A percentile compares a stretch with the other conserved stretches of the same genome.
Evolutionary conservation across 345 rosid species (phyloP).

Genomic region (Mangifera indica): DNA sequence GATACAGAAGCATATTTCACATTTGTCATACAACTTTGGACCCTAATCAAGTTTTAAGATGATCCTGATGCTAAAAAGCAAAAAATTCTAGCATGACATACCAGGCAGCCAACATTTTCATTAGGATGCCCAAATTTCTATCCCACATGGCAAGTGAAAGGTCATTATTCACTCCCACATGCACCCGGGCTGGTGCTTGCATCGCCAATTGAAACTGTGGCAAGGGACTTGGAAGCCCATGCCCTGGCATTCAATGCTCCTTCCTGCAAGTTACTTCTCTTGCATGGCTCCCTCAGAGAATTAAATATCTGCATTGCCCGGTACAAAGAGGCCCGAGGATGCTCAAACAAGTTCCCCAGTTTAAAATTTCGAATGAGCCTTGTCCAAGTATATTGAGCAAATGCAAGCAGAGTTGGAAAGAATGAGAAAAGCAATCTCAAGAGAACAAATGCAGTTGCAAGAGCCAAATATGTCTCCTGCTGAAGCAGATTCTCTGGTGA

Average conservation of each 20-base stretch:
- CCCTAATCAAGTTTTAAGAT: slow-evolving; percentile 2
- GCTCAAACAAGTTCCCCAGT: slow-evolving; percentile 59
- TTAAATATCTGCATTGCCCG: slow-evolving; percentile 47
- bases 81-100: too few relatives aligned
- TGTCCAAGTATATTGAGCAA: slow-evolving; percentile 51
- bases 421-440: slow-evolving; percentile 53
- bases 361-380: slow-evolving; percentile 44
- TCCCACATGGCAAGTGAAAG: slow-evolving; percentile 1
- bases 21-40: not conserved
- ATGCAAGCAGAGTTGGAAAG: slow-evolving; percentile 46
- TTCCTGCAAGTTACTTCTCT: slow-evolving; percentile 83
- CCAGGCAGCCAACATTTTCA: slow-evolving; percentile 14
- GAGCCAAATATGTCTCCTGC: slow-evolving; percentile 76
- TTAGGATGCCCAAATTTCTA: not conserved
- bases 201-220: slow-evolving; percentile 85
- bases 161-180: slow-evolving; percentile 32
- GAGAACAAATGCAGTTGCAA: slow-evolving; percentile 72
- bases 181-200: slow-evolving; percentile 62
- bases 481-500: slow-evolving; percentile 85
- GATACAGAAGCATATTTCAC: not conserved
- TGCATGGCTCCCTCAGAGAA: slow-evolving; percentile 71
- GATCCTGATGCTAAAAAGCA: too few relatives aligned
- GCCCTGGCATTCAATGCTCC: slow-evolving; percentile 88
- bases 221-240: slow-evolving; percentile 95
- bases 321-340: slow-evolving; percentile 55